Conservation (phyloP, 768 basidiomycete genomes). For the Albatrellus ellisii region DNA sequence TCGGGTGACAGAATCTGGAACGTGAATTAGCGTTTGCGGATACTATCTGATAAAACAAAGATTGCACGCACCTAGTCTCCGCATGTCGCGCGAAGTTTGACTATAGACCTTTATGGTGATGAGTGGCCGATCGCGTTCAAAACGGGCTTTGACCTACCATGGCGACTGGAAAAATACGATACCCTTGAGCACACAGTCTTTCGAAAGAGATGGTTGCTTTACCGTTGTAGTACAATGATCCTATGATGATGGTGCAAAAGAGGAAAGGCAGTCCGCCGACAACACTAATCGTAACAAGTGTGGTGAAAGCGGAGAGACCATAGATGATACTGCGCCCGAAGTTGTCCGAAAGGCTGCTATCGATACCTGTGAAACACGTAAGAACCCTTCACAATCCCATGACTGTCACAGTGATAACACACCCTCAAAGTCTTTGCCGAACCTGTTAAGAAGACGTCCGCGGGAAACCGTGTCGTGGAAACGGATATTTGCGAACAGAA, state of each 20-base stretch:
- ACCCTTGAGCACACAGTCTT: neutral
- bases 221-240: constrained; percentile 63
- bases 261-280: constrained; percentile 74
- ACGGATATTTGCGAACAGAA: constrained; percentile 79
- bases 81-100: constrained; percentile 81
- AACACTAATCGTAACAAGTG: constrained; percentile 58
- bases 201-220: constrained; percentile 12
- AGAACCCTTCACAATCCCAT: neutral
- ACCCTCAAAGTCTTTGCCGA: constrained; percentile 87
- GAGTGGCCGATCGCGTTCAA: neutral
- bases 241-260: constrained; percentile 40
- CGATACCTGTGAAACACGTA: constrained; percentile 42
- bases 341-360: constrained; percentile 73
- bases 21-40: neutral
- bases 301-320: constrained; percentile 55
- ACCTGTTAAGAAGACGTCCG: constrained; percentile 71
- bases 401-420: no score
- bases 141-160: no score
- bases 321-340: constrained; percentile 71
- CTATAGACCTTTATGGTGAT: constrained; percentile 37
- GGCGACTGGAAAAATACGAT: no score
- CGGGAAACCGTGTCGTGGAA: constrained; percentile 90
- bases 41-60: neutral
- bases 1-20: constrained; percentile 28
- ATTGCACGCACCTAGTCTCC: constrained; percentile 44